phyloP scores from a whole-genome alignment of 306 rosid genomes.

The Begonia fuchsioides region DNA sequence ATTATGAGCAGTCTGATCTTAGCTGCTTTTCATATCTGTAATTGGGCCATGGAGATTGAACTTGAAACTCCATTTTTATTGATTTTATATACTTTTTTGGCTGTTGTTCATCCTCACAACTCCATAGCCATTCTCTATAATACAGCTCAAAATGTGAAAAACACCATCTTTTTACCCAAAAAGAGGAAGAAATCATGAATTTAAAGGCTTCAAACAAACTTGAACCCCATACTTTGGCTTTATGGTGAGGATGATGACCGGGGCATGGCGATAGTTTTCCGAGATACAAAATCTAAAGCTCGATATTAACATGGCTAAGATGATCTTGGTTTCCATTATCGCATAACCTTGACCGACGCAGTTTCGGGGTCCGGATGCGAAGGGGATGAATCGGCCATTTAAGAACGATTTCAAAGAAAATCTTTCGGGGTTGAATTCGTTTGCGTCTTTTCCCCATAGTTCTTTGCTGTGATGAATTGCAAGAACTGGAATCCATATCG shows the following conservation, averaged over 20 bases:
- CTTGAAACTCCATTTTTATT: no score
- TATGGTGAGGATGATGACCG: conserved; percentile 67
- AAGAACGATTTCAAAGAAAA: conserved; percentile 61
- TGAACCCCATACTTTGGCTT: conserved; percentile 91
- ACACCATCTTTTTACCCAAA: no score
- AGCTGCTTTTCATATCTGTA: no score
- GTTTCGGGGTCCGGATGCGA: conserved; percentile 83
- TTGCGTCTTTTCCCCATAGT: conserved; percentile 86
- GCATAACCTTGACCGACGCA: conserved; percentile 91
- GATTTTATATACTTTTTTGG: no score
- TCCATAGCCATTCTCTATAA: no score
- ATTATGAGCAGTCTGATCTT: no score
- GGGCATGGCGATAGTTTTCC: conserved; percentile 68
- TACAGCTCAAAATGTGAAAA: no score
- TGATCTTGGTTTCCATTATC: conserved; percentile 82
- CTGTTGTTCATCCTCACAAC: no score
- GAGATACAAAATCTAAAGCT: conserved; percentile 53
- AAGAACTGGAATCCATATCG: conserved; percentile 89
- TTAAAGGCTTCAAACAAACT: conserved; percentile 58
- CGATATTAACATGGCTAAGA: conserved; percentile 73
- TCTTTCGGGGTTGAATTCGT: conserved; percentile 80
- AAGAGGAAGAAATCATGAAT: not conserved
- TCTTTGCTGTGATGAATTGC: conserved; percentile 88
- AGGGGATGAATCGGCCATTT: conserved; percentile 71
- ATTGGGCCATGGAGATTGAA: no score